Evolutionary conservation across 1,284 basidiomycete species (phyloP).

Genomic region (Tremellales sp.): DNA sequence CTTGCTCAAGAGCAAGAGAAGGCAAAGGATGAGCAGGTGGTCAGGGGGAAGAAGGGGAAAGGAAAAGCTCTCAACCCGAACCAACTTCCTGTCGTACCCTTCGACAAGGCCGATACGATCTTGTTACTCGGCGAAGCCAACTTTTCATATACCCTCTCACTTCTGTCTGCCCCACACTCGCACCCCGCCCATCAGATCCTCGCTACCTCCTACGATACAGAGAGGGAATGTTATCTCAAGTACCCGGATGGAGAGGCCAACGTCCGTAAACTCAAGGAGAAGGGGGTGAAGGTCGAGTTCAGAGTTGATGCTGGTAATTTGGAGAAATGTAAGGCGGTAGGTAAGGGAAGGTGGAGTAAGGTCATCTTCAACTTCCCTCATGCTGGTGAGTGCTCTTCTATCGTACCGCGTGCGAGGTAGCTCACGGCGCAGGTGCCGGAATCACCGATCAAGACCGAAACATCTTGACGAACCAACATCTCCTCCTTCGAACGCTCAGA

Average conservation of each 20-base stretch:
- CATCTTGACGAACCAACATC: slow-evolving; percentile 81
- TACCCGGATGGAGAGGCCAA: slow-evolving; percentile 73
- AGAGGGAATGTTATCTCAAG: slow-evolving; percentile 72
- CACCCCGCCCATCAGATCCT: slow-evolving; percentile 67
- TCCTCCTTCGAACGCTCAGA: slow-evolving; percentile 80
- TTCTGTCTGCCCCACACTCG: slow-evolving; percentile 57
- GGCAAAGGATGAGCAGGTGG: too few species aligned
- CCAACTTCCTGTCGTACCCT: slow-evolving; percentile 56
- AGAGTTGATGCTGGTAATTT: slow-evolving; percentile 77
- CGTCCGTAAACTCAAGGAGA: slow-evolving; percentile 57
- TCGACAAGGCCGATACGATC: slow-evolving; percentile 68
- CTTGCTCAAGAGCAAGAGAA: not conserved
- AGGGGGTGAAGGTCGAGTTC: slow-evolving; percentile 72
- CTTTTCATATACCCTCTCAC: slow-evolving; percentile 82
- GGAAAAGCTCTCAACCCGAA: not conserved
- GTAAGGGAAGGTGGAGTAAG: slow-evolving; percentile 59
- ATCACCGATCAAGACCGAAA: slow-evolving; percentile 94
- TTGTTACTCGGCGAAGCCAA: slow-evolving; percentile 91
- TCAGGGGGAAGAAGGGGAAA: not conserved
- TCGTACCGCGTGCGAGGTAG: not conserved
- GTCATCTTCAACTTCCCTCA: slow-evolving; percentile 97
- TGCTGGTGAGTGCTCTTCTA: slow-evolving; percentile 60
- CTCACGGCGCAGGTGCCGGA: slow-evolving; percentile 64
- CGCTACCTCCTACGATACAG: slow-evolving; percentile 82
- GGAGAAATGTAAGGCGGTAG: slow-evolving; percentile 53